Base-by-base conservation (phyloP, 306 rosid species). In the Benincasa hispida region DNA sequence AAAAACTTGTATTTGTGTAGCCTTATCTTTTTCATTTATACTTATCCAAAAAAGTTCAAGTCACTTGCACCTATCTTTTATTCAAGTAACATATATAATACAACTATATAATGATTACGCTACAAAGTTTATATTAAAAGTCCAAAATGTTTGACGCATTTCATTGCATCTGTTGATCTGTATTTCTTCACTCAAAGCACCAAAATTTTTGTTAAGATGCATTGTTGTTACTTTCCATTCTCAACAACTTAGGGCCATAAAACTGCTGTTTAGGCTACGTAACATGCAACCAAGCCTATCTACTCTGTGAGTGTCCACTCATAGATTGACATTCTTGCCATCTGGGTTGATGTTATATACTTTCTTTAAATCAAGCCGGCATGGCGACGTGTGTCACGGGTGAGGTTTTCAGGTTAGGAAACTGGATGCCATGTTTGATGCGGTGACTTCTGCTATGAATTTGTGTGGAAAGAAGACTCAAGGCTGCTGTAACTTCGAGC, bases 401-500 rank as follows among this genome's bases (percentile, higher is more conserved):
- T 86, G 60, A 79, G 79, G 78, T 75, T 78, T 77, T 24, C 77
- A 93, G 98, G 95, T 91, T 67, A 84, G 85, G 74, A 94, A 91
- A 87, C 78, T 94, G 88, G 95, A 94, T 76, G 87, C 87, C 61
- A 87, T 91, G 92, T 87, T 74, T 80, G 84, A 91, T 81, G 95
- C 97, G 8, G 97, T 87, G 68, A 48, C 83, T 79, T 85, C 82
- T 69, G 91, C 96, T 34, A 77, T 81, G 62, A 85, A 90, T 81
- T 62, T 72, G 27, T 87, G 96, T 77, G 88, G 90, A 47, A 91
- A 89, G 47, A 91, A 89, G 85, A 76, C 21, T 81, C 83, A 85
- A 10, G 97, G 88, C 54, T 89, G 91, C 89, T 83, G 59, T 80
- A 88, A 81, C 77, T 70, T 78, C 55, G 68, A 93, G 84, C 98